Conservation (phyloP, 1,139 yeast genomes). For the Candida gigantensis region DNA sequence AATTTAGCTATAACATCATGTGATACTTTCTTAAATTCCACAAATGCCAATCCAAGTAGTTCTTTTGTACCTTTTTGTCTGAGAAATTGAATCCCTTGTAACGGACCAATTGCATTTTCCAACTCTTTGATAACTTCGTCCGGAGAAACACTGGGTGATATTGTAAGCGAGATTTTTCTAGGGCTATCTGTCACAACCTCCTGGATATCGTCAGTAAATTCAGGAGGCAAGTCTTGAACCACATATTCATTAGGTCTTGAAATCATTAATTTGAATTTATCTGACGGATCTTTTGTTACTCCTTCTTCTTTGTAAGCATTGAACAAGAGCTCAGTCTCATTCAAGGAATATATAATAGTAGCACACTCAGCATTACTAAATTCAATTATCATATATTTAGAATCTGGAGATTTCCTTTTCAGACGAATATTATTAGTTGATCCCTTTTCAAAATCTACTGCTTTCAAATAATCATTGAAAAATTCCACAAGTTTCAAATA, state of each 20-base stretch:
- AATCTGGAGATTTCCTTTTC: constrained; percentile 38
- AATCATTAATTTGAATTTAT: constrained; percentile 14
- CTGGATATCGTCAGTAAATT: constrained; percentile 16
- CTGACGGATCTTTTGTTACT: constrained; percentile 13
- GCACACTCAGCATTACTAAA: constrained; percentile 58
- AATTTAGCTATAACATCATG: constrained; percentile 18
- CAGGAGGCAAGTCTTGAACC: constrained; percentile 32
- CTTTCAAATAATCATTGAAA: constrained; percentile 42
- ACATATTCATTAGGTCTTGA: constrained; percentile 67
- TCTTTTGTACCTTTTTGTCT: constrained; percentile 40
- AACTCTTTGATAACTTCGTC: constrained; percentile 28
- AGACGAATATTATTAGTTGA: constrained; percentile 30
- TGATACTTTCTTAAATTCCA: constrained; percentile 26
- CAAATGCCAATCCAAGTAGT: constrained; percentile 43
- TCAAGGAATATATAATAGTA: constrained; percentile 55
- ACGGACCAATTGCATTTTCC: constrained; percentile 20
- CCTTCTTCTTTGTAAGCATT: constrained; percentile 28
- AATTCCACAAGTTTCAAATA: constrained; percentile 43
- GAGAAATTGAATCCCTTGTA: constrained; percentile 33
- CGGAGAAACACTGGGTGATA: constrained; percentile 28
- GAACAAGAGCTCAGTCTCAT: constrained; percentile 35
- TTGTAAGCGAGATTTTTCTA: constrained; percentile 32
- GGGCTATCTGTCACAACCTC: constrained; percentile 38
- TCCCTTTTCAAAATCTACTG: constrained; percentile 35
- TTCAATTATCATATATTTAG: constrained; percentile 47